Base-by-base conservation (phyloP, 1,284 basidiomycete genomes). In the Trichosporon asahii region DNA sequence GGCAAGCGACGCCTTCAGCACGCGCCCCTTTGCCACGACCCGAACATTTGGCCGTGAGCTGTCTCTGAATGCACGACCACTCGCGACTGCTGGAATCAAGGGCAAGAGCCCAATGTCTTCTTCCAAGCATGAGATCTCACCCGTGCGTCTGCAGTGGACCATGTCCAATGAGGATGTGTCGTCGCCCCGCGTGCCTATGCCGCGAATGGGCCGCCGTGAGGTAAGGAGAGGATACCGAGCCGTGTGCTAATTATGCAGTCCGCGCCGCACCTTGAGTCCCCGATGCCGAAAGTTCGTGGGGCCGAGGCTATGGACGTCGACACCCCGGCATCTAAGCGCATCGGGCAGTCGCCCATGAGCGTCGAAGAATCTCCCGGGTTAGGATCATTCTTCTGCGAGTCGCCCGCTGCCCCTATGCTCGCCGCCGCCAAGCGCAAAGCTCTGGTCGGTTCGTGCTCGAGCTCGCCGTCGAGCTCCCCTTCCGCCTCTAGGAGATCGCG, bases 341-440 rank as follows among this genome's bases (percentile, higher is more conserved):
- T 35, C 33, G 29, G 35, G 21, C 12, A 60, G 63, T 67, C 73
- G 31, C 70, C 75, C 11, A 66, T 80, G 77, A 35, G 76, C 74
- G 1, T 70, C 33, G 69, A 72, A 12, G 77, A 76, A 11, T 81
- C 80, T 6, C 80, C 81, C 0, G 79, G 76, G 18, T 74, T 84
- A 29, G 82, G 81, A 5, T 78, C 77, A 9, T 81, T 79, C 75
- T 84, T 83, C 69, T 80, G 78, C 76, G 79, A 81, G 35, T 81
- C 80, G 3, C 81, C 82, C 8, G 77, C 75, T 3, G 73, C 75
- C 3, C 76, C 78, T 2, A 65, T 75, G 9, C 57, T 72, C 72
- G 46, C 69, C 72, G 21, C 73, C 74, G 68, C 76, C 9, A 81
- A 80, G 68, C 74, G 79, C 27, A 61, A 61, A 18, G 57, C 57